A percentile compares a stretch with the other conserved stretches of the same genome.
Evolutionary conservation across 73 alveolate genomes (phyloP).

Genomic region (Breviolum minutum): DNA sequence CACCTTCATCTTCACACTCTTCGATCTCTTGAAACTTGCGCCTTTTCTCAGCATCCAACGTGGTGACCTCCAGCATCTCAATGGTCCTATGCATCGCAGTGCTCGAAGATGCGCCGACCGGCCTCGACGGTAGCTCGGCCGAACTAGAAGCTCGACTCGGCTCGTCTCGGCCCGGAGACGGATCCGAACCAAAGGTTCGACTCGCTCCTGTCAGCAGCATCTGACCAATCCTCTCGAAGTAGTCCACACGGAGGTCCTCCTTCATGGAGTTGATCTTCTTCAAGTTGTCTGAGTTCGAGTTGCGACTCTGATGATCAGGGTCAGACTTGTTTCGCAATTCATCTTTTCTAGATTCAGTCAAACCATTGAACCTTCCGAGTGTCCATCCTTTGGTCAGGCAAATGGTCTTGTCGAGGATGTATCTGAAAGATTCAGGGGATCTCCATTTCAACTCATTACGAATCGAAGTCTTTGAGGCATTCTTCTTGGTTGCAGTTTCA

Average conservation of each 20-base stretch:
- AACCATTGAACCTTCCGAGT: not conserved
- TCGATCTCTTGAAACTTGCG: not conserved
- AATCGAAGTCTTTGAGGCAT: not conserved
- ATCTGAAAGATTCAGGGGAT: too few species aligned
- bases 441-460: too few species aligned
- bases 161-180: not conserved
- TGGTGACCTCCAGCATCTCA: constrained; percentile 32
- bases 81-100: constrained; percentile 18
- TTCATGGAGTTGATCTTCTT: not conserved
- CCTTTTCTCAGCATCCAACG: not conserved
- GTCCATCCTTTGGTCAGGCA: not conserved
- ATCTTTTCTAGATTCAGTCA: not conserved
- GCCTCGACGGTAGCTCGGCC: constrained; percentile 37
- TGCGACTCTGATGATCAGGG: not conserved
- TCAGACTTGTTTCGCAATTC: not conserved
- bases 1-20: not conserved
- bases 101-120: not conserved
- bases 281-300: not conserved
- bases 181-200: constrained; percentile 15
- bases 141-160: constrained; percentile 44
- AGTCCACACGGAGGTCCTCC: not conserved
- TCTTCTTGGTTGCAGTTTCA: not conserved
- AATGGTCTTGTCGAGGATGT: not conserved
- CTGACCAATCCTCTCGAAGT: not conserved
- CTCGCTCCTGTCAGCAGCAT: not conserved